Conservation (phyloP, 352 stramenopile genomes). For the Lagenidium sp. region DNA sequence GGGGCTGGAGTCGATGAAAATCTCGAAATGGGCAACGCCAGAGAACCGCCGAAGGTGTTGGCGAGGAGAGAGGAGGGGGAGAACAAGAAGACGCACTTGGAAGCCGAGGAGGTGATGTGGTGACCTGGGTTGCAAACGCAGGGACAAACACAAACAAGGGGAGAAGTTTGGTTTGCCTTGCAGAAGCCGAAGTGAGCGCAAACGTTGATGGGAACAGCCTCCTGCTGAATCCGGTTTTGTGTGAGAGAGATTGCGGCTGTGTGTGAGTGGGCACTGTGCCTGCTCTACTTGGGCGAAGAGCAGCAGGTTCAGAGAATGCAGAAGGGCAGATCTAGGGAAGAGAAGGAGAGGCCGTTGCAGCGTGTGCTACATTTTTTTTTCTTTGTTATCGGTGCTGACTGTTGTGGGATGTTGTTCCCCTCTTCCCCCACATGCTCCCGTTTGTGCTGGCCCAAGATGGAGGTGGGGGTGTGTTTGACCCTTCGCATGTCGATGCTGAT, state of each 20-base stretch:
- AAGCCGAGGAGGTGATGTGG: neutral
- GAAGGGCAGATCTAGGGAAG: constrained; percentile 5
- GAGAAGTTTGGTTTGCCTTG: constrained; percentile 15
- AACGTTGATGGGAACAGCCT: no score
- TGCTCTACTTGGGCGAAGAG: constrained; percentile 10
- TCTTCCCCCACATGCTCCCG: constrained; percentile 7
- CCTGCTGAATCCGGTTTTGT: no score
- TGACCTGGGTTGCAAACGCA: constrained; percentile 3
- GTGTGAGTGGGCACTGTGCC: no score
- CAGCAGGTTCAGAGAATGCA: constrained; percentile 14
- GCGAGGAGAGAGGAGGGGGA: no score
- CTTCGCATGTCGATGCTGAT: no score
- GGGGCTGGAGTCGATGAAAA: constrained; percentile 17
- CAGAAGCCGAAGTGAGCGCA: constrained; percentile 22
- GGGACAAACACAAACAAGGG: neutral
- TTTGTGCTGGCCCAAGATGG: constrained; percentile 4
- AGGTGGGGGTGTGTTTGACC: no score
- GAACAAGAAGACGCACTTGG: no score
- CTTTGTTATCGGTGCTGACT: constrained; percentile 10
- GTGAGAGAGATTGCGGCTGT: no score
- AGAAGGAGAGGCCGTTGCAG: constrained; percentile 11
- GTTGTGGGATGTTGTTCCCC: constrained; percentile 6
- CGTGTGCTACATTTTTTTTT: constrained; percentile 14
- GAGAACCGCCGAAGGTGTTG: no score
- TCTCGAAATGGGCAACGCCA: no score